Evolutionary conservation across 2,329 filamentous ascomycete species (phyloP).

Genomic region (Gyromitra esculenta): DNA sequence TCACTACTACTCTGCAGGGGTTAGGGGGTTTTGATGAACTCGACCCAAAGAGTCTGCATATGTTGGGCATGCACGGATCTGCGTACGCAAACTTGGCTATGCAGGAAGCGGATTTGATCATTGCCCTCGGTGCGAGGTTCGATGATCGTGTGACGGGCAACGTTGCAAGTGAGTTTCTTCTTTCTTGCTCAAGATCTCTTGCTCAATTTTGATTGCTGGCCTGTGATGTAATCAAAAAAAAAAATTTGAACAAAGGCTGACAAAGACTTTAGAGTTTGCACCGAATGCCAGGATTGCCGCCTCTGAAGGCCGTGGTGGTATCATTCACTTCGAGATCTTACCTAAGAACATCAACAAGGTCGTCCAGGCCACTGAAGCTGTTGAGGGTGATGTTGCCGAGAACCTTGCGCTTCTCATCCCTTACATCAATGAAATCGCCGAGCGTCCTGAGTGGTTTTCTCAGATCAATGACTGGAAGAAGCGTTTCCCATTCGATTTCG

Average conservation of each 20-base stretch:
- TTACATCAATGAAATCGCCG: conserved; percentile 69
- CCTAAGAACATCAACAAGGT: conserved; percentile 99
- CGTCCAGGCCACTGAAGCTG: conserved; percentile 91
- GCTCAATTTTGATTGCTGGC: background rate
- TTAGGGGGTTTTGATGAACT: conserved; percentile 92
- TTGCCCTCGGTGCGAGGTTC: conserved; percentile 91
- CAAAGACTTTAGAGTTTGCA: conserved; percentile 71
- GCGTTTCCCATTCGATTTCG: conserved; percentile 87
- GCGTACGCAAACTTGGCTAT: conserved; percentile 98
- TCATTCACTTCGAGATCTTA: conserved; percentile 97
- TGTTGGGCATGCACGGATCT: conserved; percentile 98
- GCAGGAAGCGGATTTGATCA: conserved; percentile 94
- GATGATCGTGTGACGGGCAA: conserved; percentile 92
- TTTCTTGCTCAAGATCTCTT: background rate
- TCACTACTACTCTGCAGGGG: conserved; percentile 94
- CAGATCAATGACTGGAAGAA: conserved; percentile 92
- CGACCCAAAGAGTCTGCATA: conserved; percentile 92
- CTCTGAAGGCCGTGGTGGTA: conserved; percentile 85
- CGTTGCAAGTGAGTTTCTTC: conserved; percentile 66
- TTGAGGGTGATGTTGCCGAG: conserved; percentile 87
- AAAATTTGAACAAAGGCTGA: conserved; percentile 17
- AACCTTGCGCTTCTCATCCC: conserved; percentile 82
- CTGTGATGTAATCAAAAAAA: background rate
- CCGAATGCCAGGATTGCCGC: conserved; percentile 87
- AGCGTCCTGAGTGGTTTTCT: conserved; percentile 84